Evolutionary conservation across 495 filamentous ascomycete species (phyloP), one percentile per base, ranked within the genome.

Genomic region (Tuber calosporum): DNA sequence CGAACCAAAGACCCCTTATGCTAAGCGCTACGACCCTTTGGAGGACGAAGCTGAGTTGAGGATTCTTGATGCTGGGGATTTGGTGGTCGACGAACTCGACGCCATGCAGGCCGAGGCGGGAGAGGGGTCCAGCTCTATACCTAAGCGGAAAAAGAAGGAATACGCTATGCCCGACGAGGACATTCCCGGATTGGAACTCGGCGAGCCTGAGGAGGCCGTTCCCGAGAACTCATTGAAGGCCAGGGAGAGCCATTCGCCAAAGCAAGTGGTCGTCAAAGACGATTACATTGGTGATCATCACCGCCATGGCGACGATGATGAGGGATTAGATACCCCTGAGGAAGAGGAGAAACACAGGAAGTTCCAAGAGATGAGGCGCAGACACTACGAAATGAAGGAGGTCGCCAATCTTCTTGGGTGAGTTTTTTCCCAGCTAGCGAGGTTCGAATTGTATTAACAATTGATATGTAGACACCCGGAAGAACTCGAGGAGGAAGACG

Each of bases 341-440:
- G 93, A 95, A 77, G 84, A 84, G 73, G 93, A 92, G 85, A 96
- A 97, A 85, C 95, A 99, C 81, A 87, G 87, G 74, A 87, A 90
- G 82, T 99, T 99, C 80, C 94, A 97, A 84, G 86, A 91, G 84
- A 87, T 92, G 86, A 87, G 95, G 82, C 97, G 93, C 88, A 92
- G 88, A 84, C 95, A 99, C 82, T 99, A 99, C 82, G 96, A 98
- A 86, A 98, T 99, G 96, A 93, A 88, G 86, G 91, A 95, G 81
- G 93, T 98, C 36, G 96, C 94, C 76, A 87, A 90, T 79, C 83
- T 98, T 72, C 87, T 99, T 74, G 95, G 93, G 90, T 91, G 83
- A 73, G 87, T 85, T 37, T 22, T 67, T 62, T 34, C 38, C 53
- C 38, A 68, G 48, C 7, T 38, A 8, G 0, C 22, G 48, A 15